Conservation (phyloP, 495 filamentous ascomycete species). For the Penicillium tannophilum region DNA sequence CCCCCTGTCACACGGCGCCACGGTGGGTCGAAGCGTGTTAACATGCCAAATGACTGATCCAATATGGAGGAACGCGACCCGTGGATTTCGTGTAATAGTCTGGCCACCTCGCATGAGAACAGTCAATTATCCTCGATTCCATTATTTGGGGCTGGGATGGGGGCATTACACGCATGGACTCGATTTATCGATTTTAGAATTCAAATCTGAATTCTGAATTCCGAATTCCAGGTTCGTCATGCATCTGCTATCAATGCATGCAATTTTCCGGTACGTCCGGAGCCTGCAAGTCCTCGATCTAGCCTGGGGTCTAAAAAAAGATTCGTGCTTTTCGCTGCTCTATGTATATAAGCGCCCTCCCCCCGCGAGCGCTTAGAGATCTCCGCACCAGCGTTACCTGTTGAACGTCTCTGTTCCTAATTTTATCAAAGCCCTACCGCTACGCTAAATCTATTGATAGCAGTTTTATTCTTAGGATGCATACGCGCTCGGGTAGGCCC, state of each 20-base stretch:
- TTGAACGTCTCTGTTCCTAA: constrained; percentile 1
- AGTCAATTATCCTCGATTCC: constrained; percentile 11
- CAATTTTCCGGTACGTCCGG: constrained; percentile 16
- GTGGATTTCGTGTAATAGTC: constrained; percentile 15
- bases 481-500: constrained; percentile 7
- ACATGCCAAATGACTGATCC: background rate
- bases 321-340: constrained; percentile 5
- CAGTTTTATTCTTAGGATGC: constrained; percentile 10
- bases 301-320: constrained; percentile 20
- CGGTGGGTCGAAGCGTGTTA: constrained; percentile 26
- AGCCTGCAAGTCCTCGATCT: background rate
- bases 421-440: background rate
- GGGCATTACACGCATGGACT: background rate
- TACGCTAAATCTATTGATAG: constrained; percentile 20
- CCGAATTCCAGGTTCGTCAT: background rate
- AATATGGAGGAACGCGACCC: constrained; percentile 4
- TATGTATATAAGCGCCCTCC: constrained; percentile 8
- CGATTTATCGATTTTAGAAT: constrained; percentile 1
- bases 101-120: constrained; percentile 26
- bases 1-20: constrained; percentile 27
- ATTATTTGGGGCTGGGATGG: background rate
- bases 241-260: constrained; percentile 13
- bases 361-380: constrained; percentile 11
- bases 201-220: background rate
- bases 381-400: background rate